Evolutionary conservation across 768 basidiomycete species (phyloP).

Genomic region (Boletus bicolor): DNA sequence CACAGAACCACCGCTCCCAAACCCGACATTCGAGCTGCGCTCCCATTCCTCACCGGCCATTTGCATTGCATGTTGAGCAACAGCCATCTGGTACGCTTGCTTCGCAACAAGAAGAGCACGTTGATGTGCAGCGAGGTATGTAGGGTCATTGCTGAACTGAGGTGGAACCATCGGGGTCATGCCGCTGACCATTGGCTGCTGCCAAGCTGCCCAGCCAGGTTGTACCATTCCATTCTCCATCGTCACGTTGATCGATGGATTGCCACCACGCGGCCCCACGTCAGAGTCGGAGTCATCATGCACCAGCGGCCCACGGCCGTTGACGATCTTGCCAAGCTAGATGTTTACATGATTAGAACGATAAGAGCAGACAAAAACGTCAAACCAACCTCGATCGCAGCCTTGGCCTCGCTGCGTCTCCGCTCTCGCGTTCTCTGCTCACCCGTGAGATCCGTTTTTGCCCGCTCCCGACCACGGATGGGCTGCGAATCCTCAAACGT

Average conservation of each 20-base stretch:
- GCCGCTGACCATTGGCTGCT: slow-evolving; percentile 25
- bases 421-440: slow-evolving; percentile 67
- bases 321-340: slow-evolving; percentile 85
- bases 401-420: slow-evolving; percentile 78
- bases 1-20: slow-evolving; percentile 35
- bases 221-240: slow-evolving; percentile 29
- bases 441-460: slow-evolving; percentile 30
- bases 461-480: slow-evolving; percentile 30
- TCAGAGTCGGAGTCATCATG: slow-evolving; percentile 47
- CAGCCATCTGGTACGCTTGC: slow-evolving; percentile 86
- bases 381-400: slow-evolving; percentile 72
- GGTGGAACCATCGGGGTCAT: slow-evolving; percentile 37
- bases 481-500: slow-evolving; percentile 58
- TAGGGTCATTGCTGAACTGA: slow-evolving; percentile 48
- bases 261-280: slow-evolving; percentile 22
- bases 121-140: slow-evolving; percentile 72
- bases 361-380: background rate
- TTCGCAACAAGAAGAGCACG: slow-evolving; percentile 86
- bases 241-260: slow-evolving; percentile 37
- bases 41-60: slow-evolving; percentile 93
- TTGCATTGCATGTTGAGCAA: slow-evolving; percentile 87
- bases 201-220: slow-evolving; percentile 36
- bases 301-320: slow-evolving; percentile 65
- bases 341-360: slow-evolving; percentile 2
- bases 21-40: slow-evolving; percentile 58